These are phyloP conservation scores for Isatis tinctoria DNA, from an alignment of 345 rosid species.

Conservation along the genomic window DNA sequence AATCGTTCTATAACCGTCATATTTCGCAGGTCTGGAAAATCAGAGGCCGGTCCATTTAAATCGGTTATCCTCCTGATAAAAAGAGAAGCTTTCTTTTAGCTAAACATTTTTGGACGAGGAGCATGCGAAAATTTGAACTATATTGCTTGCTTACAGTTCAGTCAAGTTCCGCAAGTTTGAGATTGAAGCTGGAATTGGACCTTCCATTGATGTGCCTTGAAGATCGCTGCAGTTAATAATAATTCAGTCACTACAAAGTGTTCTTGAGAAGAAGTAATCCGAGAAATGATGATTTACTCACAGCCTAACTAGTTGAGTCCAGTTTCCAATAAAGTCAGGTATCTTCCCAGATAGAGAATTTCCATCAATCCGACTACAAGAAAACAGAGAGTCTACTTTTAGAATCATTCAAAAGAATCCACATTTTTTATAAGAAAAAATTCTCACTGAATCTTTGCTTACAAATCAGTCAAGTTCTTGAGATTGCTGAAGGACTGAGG, in stretches of 20 bases:
- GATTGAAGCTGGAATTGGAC: slow-evolving; percentile 73
- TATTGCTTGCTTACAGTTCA: slow-evolving; percentile 47
- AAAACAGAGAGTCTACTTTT: neutral
- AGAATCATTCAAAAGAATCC: neutral
- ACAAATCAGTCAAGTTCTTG: slow-evolving; percentile 69
- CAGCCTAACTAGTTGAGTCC: slow-evolving; percentile 61
- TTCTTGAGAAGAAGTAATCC: neutral
- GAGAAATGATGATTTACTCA: slow-evolving; percentile 33
- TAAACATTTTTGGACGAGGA: neutral
- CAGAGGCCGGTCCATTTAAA: slow-evolving; percentile 45
- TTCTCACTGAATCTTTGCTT: slow-evolving; percentile 30
- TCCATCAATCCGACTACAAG: slow-evolving; percentile 77
- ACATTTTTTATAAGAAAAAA: neutral
- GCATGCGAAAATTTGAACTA: neutral
- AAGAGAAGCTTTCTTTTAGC: neutral
- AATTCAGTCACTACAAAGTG: neutral
- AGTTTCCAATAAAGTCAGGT: slow-evolving; percentile 76
- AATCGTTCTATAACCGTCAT: slow-evolving; percentile 20
- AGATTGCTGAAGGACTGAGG: slow-evolving; percentile 65
- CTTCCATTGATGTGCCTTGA: slow-evolving; percentile 84
- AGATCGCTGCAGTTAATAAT: slow-evolving; percentile 44
- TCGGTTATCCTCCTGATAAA: slow-evolving; percentile 63
- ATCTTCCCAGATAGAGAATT: slow-evolving; percentile 64
- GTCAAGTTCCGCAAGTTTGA: slow-evolving; percentile 48
- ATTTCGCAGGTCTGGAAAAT: slow-evolving; percentile 48